A percentile compares a stretch with the other conserved stretches of the same genome.
Conservation (phyloP, 768 basidiomycete species). For the Suillus sp. region DNA sequence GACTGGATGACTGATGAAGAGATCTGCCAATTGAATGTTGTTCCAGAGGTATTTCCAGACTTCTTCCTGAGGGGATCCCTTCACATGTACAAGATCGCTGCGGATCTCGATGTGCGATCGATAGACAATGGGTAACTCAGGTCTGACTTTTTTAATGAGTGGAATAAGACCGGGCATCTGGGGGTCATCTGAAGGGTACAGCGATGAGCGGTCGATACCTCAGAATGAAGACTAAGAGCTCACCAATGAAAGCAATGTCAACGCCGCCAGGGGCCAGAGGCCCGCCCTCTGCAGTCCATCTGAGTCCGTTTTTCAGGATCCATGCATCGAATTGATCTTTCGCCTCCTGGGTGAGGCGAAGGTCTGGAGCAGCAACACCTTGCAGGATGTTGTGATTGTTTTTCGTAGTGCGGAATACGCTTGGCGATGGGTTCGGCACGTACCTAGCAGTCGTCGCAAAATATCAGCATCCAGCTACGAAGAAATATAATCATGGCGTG, state of each 20-base stretch:
- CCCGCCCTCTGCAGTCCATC: conserved; percentile 86
- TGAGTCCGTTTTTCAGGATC: conserved; percentile 87
- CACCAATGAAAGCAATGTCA: conserved; percentile 88
- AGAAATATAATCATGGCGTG: neutral
- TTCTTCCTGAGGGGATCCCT: conserved; percentile 83
- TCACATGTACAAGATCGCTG: conserved; percentile 80
- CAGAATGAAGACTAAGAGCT: conserved; percentile 15
- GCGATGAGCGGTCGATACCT: conserved; percentile 15
- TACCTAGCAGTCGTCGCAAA: conserved; percentile 50
- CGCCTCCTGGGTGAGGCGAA: conserved; percentile 76
- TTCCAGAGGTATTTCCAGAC: conserved; percentile 97
- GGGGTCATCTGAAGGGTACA: conserved; percentile 64
- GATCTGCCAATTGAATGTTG: conserved; percentile 85
- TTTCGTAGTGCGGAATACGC: conserved; percentile 91
- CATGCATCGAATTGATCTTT: conserved; percentile 83
- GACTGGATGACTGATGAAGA: conserved; percentile 95
- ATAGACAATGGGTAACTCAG: conserved; percentile 87
- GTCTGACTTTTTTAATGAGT: conserved; percentile 81
- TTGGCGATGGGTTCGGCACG: conserved; percentile 85
- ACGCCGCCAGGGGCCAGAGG: conserved; percentile 82
- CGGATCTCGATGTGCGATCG: conserved; percentile 95
- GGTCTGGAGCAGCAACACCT: conserved; percentile 81
- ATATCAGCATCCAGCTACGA: conserved; percentile 11
- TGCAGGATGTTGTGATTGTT: conserved; percentile 96
- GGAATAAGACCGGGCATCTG: conserved; percentile 95